Conservation (phyloP, 306 rosid species). For the Cyclanthera cordifolia region DNA sequence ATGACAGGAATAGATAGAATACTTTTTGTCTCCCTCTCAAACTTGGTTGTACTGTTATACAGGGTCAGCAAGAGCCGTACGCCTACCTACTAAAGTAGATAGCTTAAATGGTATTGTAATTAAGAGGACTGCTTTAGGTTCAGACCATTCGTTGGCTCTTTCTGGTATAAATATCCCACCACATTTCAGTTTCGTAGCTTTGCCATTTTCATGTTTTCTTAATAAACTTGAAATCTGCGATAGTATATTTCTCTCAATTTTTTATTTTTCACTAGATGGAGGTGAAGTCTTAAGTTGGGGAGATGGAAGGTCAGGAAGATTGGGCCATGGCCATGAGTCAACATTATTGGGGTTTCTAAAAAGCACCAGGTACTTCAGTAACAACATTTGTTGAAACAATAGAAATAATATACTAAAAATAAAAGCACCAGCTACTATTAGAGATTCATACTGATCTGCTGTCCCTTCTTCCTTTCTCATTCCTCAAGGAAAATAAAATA, state of each 20-base stretch:
- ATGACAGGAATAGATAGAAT: not conserved
- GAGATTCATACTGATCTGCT: not conserved
- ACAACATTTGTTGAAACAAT: not conserved
- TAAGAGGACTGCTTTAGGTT: slow-evolving; percentile 70
- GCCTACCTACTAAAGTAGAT: slow-evolving; percentile 69
- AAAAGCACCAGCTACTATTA: slow-evolving; percentile 44
- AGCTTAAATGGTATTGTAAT: slow-evolving; percentile 65
- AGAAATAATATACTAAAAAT: not conserved
- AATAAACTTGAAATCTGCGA: not conserved
- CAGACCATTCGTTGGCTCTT: slow-evolving; percentile 77
- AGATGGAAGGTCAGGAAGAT: slow-evolving; percentile 73
- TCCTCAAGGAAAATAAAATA: not conserved
- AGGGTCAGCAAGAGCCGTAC: slow-evolving; percentile 54
- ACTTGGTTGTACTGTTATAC: slow-evolving; percentile 18
- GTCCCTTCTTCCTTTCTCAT: not conserved
- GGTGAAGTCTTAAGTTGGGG: slow-evolving; percentile 95
- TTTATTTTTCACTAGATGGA: slow-evolving; percentile 40
- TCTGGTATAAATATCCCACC: slow-evolving; percentile 43
- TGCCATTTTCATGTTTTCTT: not conserved
- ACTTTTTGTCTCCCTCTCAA: not conserved
- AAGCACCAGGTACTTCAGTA: slow-evolving; percentile 46
- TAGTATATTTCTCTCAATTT: slow-evolving; percentile 6
- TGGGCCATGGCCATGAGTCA: slow-evolving; percentile 77
- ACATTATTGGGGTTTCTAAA: slow-evolving; percentile 53
- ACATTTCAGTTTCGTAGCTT: not conserved